Evolutionary conservation across 2,329 filamentous ascomycete species (phyloP).

Genomic region (Graphium sp.): DNA sequence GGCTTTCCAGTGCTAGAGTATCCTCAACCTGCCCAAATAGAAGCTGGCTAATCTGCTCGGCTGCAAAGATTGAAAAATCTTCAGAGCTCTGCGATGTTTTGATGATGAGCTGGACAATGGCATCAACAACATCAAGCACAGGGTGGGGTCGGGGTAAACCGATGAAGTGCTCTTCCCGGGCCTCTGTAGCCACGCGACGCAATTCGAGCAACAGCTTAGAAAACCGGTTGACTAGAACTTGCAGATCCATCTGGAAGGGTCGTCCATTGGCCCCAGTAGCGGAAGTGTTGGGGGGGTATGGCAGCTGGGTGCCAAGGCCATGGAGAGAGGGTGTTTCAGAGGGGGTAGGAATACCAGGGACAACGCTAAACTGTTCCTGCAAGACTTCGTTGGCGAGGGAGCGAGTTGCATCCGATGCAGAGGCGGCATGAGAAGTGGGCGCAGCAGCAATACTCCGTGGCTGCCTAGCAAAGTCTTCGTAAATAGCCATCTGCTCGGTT

Average conservation of each 20-base stretch:
- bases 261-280: constrained; percentile 30
- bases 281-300: constrained; percentile 36
- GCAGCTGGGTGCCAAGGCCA: constrained; percentile 32
- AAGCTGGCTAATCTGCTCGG: constrained; percentile 39
- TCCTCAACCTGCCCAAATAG: constrained; percentile 38
- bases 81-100: constrained; percentile 45
- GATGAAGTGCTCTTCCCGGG: constrained; percentile 40
- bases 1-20: constrained; percentile 39
- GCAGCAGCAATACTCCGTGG: constrained; percentile 45
- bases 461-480: constrained; percentile 88
- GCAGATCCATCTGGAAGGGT: constrained; percentile 32
- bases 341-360: constrained; percentile 41
- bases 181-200: constrained; percentile 31
- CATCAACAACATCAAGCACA: constrained; percentile 46
- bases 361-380: constrained; percentile 40
- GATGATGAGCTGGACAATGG: constrained; percentile 43
- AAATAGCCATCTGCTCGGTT: constrained; percentile 83
- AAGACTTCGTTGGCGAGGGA: constrained; percentile 47
- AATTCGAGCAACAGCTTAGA: constrained; percentile 42
- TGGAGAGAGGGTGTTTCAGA: constrained; percentile 41
- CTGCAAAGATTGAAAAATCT: constrained; percentile 39
- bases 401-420: constrained; percentile 39
- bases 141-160: constrained; percentile 41
- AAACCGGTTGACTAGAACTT: constrained; percentile 34
- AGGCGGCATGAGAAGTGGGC: constrained; percentile 36